Evolutionary conservation across 495 filamentous ascomycete genomes (phyloP).

Genomic region (Penicillium salamii): DNA sequence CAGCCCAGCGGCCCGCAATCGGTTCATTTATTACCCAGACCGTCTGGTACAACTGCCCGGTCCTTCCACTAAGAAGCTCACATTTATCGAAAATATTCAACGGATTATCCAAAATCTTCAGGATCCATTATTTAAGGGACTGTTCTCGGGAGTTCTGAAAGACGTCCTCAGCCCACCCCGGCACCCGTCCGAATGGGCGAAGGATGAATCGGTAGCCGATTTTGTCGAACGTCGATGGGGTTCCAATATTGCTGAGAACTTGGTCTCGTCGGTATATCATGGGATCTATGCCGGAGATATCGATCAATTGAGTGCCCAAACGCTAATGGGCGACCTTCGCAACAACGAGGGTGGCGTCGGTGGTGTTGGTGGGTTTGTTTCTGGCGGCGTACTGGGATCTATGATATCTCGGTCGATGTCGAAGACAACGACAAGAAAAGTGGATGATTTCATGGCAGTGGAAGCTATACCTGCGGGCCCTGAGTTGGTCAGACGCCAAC

Average conservation of each 20-base stretch:
- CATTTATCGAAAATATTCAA: slow-evolving; percentile 23
- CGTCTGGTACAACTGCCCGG: slow-evolving; percentile 72
- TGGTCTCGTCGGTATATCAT: slow-evolving; percentile 76
- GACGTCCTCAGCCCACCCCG: slow-evolving; percentile 36
- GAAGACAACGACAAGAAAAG: slow-evolving; percentile 2
- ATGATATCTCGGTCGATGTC: slow-evolving; percentile 8
- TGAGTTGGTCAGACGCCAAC: slow-evolving; percentile 12
- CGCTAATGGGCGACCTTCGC: slow-evolving; percentile 55
- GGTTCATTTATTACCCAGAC: slow-evolving; percentile 93
- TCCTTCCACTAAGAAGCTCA: slow-evolving; percentile 21
- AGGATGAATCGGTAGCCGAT: slow-evolving; percentile 70
- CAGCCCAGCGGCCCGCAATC: slow-evolving; percentile 53
- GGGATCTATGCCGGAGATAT: slow-evolving; percentile 96
- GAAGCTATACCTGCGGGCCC: slow-evolving; percentile 1
- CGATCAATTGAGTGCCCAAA: slow-evolving; percentile 68
- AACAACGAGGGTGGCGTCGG: slow-evolving; percentile 40
- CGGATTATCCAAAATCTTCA: slow-evolving; percentile 34
- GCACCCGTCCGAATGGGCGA: slow-evolving; percentile 17
- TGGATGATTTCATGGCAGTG: slow-evolving; percentile 33
- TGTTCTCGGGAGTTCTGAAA: slow-evolving; percentile 34
- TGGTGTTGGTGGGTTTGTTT: slow-evolving; percentile 4
- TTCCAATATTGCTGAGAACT: slow-evolving; percentile 62
- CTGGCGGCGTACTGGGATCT: slow-evolving; percentile 20
- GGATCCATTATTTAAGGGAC: slow-evolving; percentile 64
- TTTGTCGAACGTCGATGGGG: slow-evolving; percentile 62